A percentile compares a stretch with the other conserved stretches of the same genome.
Conservation (phyloP, 768 basidiomycete genomes). For the Atractiella rhizophila region DNA sequence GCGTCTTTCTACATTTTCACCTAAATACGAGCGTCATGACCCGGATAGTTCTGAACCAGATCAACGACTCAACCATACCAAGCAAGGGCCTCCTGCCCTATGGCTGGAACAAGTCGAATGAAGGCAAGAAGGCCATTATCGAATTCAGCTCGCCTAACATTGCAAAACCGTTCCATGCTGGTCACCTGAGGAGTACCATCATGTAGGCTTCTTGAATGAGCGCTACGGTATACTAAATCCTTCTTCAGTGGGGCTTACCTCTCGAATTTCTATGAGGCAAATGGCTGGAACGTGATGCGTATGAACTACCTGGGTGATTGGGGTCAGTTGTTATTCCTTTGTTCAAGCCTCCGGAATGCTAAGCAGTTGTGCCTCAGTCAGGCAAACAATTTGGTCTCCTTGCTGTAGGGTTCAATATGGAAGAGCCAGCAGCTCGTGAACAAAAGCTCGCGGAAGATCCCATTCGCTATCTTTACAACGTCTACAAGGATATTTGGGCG, state of each 20-base stretch:
- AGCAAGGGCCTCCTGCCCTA: conserved; percentile 28
- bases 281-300: conserved; percentile 72
- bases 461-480: conserved; percentile 77
- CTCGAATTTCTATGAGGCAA: conserved; percentile 64
- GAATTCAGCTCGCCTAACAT: conserved; percentile 96
- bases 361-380: conserved; percentile 48
- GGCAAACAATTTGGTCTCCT: conserved; percentile 40
- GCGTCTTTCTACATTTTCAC: conserved; percentile 54
- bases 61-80: conserved; percentile 34
- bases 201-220: too few relatives aligned
- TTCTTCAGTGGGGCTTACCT: conserved; percentile 88
- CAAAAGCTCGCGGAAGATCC: conserved; percentile 61
- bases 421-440: conserved; percentile 65
- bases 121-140: conserved; percentile 58
- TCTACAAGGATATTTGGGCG: conserved; percentile 82
- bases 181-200: conserved; percentile 89
- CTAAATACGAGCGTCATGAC: conserved; percentile 40
- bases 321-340: conserved; percentile 39
- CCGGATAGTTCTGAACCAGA: conserved; percentile 41
- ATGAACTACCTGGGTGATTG: conserved; percentile 95
- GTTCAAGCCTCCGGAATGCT: neutral
- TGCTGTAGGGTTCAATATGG: conserved; percentile 72
- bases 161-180: conserved; percentile 93
- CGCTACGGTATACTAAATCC: too few relatives aligned
- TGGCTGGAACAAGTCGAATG: conserved; percentile 50